Conservation (phyloP, 176 grass and related monocot species). For the Tuctoria greenei region DNA sequence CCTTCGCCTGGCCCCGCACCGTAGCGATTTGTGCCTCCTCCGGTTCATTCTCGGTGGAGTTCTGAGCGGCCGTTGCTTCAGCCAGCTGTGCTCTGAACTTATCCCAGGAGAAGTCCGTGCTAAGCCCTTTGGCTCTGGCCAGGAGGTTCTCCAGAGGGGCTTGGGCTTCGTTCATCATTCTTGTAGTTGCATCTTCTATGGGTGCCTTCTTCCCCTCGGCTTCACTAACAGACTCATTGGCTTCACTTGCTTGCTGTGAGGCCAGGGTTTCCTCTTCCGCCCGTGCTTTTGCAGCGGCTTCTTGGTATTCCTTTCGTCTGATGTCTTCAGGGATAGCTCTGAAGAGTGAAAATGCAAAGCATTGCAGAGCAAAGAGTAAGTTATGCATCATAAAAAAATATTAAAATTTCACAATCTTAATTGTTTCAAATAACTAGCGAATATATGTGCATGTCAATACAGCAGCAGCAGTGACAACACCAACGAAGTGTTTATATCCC, state of each 20-base stretch:
- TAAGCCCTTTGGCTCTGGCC: slow-evolving; percentile 54
- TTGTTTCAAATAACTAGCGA: background rate
- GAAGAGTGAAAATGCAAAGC: background rate
- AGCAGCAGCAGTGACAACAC: background rate
- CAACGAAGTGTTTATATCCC: too few relatives aligned
- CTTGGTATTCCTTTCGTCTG: slow-evolving; percentile 77
- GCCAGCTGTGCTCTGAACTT: slow-evolving; percentile 68
- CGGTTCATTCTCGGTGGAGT: slow-evolving; percentile 43
- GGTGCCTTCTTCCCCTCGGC: slow-evolving; percentile 14
- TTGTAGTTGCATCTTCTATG: slow-evolving; percentile 26
- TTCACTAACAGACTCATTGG: slow-evolving; percentile 43
- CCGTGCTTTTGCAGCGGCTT: slow-evolving; percentile 61
- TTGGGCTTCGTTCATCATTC: slow-evolving; percentile 17
- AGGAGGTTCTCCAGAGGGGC: slow-evolving; percentile 57
- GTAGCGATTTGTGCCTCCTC: slow-evolving; percentile 71
- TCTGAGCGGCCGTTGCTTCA: slow-evolving; percentile 13
- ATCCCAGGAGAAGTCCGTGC: slow-evolving; percentile 64
- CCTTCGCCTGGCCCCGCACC: slow-evolving; percentile 72
- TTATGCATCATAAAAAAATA: background rate
- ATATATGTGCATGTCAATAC: background rate
- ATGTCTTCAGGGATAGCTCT: slow-evolving; percentile 83
- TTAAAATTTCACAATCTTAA: background rate
- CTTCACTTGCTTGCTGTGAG: slow-evolving; percentile 44
- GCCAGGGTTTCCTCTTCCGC: slow-evolving; percentile 57
- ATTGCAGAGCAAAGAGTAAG: background rate